phyloP scores from a whole-genome alignment of 805 yeast genomes.

The Starmerella scarabaei region DNA sequence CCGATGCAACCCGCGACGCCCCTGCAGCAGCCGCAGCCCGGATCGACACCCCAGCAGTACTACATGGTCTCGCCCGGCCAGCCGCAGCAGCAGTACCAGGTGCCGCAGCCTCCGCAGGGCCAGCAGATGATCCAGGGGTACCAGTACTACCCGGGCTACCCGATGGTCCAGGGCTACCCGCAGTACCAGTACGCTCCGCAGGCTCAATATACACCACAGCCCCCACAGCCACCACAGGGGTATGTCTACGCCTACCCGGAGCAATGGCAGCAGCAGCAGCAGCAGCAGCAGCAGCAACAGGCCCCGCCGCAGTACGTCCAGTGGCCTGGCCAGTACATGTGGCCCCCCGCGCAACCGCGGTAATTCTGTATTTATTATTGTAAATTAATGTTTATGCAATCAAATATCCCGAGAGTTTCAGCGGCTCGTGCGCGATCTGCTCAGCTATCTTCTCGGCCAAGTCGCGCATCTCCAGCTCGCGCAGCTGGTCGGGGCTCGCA shows the following conservation, averaged over 20 bases:
- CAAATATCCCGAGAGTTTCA: not conserved
- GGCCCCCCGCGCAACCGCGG: conserved; percentile 8
- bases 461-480: conserved; percentile 11
- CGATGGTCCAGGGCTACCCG: conserved; percentile 7
- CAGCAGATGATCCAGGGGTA: conserved; percentile 2
- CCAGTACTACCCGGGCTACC: conserved; percentile 9
- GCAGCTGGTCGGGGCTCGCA: conserved; percentile 3
- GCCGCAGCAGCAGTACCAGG: conserved; percentile 1
- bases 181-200: conserved; percentile 2
- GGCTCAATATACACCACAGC: not conserved
- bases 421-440: not conserved
- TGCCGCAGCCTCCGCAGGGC: not conserved
- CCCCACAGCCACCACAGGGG: not conserved
- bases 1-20: not conserved
- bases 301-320: not conserved
- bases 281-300: not conserved
- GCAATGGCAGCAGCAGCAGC: conserved; percentile 3
- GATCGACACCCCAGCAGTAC: conserved; percentile 2
- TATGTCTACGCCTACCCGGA: not conserved
- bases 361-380: not conserved
- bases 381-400: not conserved
- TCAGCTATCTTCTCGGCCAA: not conserved
- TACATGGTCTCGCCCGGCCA: not conserved
- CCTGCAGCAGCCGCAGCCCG: not conserved
- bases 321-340: conserved; percentile 5